Conservation (phyloP, 352 stramenopile species). For the Globisporangium canariense region DNA sequence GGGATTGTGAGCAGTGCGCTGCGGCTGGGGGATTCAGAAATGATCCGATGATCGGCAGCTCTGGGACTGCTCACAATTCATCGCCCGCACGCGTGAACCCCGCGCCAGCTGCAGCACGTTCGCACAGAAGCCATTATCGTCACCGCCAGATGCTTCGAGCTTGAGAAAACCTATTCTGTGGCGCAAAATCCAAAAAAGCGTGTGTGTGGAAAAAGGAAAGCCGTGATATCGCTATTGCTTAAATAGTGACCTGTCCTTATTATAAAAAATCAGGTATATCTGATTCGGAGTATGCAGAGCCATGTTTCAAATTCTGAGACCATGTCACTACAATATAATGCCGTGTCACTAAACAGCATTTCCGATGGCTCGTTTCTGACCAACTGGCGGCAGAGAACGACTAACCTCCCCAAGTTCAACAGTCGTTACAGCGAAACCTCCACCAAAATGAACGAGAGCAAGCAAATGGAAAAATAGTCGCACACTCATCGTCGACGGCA, state of each 20-base stretch:
- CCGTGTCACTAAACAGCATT: no score
- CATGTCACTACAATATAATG: no score
- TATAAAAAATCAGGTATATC: neutral
- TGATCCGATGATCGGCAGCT: neutral
- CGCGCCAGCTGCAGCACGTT: neutral
- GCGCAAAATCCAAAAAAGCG: neutral
- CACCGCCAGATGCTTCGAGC: neutral
- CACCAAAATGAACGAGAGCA: neutral
- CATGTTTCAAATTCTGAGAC: no score
- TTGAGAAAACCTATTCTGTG: neutral
- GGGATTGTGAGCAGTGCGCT: neutral
- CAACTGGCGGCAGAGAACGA: neutral
- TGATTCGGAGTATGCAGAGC: no score
- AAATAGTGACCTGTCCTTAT: neutral
- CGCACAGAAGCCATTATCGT: neutral
- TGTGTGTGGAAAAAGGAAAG: neutral
- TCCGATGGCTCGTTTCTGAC: no score
- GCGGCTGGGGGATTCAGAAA: constrained; percentile 7
- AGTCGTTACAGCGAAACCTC: neutral
- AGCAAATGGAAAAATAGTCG: neutral
- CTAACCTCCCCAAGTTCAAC: neutral
- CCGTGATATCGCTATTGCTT: neutral
- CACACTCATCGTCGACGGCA: neutral
- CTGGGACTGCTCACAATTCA: neutral
- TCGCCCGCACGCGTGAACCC: neutral